Evolutionary conservation across 768 basidiomycete genomes (phyloP).

Genomic region (Lactarius evosmus): DNA sequence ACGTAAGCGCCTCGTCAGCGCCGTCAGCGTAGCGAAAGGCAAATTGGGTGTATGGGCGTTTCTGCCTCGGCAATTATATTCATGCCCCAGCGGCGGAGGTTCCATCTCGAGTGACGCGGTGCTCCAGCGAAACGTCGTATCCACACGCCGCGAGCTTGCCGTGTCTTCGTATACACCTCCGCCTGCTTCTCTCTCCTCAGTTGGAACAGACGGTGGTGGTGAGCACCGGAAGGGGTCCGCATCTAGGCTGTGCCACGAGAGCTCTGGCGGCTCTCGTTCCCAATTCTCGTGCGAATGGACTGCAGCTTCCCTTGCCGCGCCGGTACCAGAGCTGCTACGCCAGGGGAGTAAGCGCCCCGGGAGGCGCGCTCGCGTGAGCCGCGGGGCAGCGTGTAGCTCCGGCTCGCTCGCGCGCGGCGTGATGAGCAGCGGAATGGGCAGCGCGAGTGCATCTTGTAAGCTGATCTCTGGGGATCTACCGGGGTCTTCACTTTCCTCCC

Average conservation of each 20-base stretch:
- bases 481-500: background rate
- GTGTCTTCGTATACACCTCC: constrained; percentile 2
- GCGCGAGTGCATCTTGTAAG: constrained; percentile 23
- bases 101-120: constrained; percentile 18
- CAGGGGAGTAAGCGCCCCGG: constrained; percentile 18
- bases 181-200: background rate
- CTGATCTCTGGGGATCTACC: constrained; percentile 14
- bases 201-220: constrained; percentile 15
- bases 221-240: constrained; percentile 25
- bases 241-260: constrained; percentile 25
- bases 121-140: constrained; percentile 28
- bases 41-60: background rate
- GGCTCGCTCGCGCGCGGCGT: constrained; percentile 17
- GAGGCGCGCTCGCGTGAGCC: constrained; percentile 1
- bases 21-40: constrained; percentile 1
- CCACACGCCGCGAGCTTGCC: constrained; percentile 15
- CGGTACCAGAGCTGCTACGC: background rate
- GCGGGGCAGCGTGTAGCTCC: constrained; percentile 2
- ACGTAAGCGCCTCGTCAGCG: constrained; percentile 17
- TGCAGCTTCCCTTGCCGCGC: background rate
- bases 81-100: background rate
- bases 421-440: constrained; percentile 27
- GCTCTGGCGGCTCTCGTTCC: constrained; percentile 16
- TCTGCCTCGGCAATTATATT: background rate
- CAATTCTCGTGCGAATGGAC: background rate